These are phyloP conservation scores for Debaryomyces hansenii DNA, from an alignment of 805 yeast species.

Conservation along the genomic window DNA sequence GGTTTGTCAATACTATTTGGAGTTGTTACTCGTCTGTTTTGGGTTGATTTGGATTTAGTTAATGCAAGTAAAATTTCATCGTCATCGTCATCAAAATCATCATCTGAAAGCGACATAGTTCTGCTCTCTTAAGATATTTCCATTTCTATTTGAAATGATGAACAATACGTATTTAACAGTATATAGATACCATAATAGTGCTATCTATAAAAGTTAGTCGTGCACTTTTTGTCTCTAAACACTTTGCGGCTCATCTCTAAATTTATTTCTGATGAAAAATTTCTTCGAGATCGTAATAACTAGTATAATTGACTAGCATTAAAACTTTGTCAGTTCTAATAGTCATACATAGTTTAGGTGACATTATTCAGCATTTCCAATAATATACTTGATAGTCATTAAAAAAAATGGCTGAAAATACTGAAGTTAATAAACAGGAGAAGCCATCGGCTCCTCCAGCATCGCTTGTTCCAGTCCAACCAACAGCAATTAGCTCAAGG, in stretches of 20 bases:
- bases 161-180: neutral
- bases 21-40: constrained; percentile 1
- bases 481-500: constrained; percentile 73
- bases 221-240: neutral
- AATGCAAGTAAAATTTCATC: constrained; percentile 52
- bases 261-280: neutral
- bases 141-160: constrained; percentile 1
- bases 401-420: constrained; percentile 7
- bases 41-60: constrained; percentile 12
- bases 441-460: constrained; percentile 45
- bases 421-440: constrained; percentile 10
- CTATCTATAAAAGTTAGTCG: neutral
- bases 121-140: neutral
- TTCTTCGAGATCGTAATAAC: neutral
- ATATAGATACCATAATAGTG: neutral
- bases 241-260: neutral
- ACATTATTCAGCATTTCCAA: no score
- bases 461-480: constrained; percentile 84
- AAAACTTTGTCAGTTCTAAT: neutral
- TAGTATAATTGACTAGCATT: neutral
- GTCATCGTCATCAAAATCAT: constrained; percentile 38
- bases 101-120: constrained; percentile 13
- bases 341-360: no score
- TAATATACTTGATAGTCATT: no score
- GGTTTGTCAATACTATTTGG: constrained; percentile 1